These are phyloP conservation scores for Glutinoglossum americanum DNA, from an alignment of 495 filamentous ascomycete species.

Conservation along the genomic window DNA sequence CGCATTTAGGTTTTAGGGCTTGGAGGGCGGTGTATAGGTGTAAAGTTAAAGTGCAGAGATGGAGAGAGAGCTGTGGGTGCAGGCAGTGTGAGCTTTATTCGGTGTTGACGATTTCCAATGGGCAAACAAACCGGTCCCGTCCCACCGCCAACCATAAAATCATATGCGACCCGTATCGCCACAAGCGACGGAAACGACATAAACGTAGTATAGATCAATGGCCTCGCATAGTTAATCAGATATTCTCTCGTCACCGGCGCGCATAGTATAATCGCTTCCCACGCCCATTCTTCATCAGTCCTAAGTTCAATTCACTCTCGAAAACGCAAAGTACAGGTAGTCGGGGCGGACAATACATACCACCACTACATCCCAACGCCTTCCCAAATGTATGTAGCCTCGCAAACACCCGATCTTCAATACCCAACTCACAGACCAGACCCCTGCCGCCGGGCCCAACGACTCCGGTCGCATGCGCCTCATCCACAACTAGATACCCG, in stretches of 20 bases:
- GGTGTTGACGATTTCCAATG: too few species aligned
- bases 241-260: constrained; percentile 27
- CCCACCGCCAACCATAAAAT: constrained; percentile 22
- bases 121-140: constrained; percentile 16
- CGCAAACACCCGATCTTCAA: constrained; percentile 46
- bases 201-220: constrained; percentile 38
- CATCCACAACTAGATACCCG: constrained; percentile 53
- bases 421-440: constrained; percentile 39
- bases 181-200: constrained; percentile 31
- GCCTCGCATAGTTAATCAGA: constrained; percentile 39
- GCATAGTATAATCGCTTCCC: constrained; percentile 13
- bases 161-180: constrained; percentile 27
- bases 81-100: too few species aligned
- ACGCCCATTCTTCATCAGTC: background rate
- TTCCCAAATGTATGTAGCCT: constrained; percentile 62
- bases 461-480: constrained; percentile 55
- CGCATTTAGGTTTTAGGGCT: background rate
- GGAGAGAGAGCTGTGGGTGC: constrained; percentile 5
- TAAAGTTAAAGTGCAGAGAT: constrained; percentile 3
- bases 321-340: constrained; percentile 11
- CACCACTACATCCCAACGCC: constrained; percentile 48
- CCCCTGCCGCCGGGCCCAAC: constrained; percentile 42
- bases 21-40: background rate
- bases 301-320: constrained; percentile 17
- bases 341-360: too few species aligned